Base-by-base conservation (phyloP, 2,329 filamentous ascomycete genomes). In the Bertia moriformis region DNA sequence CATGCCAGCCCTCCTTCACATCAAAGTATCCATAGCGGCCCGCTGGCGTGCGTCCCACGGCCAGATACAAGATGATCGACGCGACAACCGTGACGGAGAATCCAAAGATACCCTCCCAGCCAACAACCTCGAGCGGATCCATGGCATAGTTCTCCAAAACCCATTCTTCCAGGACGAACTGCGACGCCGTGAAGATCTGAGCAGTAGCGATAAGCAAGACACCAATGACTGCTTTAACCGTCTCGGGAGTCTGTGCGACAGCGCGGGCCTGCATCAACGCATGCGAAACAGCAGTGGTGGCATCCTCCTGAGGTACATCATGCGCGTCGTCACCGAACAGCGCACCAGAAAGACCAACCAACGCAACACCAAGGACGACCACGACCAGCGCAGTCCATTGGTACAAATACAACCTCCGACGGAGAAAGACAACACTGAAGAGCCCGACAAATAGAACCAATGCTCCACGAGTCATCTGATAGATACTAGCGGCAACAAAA, bases 391-490 rank as follows among this genome's bases (percentile, higher is more conserved):
- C 83, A 42, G 84, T 64, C 91, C 91, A 98, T 58, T 98, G 91
- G 65, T 89, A 95, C n/a, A 83, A 55, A 44, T 78, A 73, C 22
- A 98, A 68, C 48, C 75, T 80, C 37, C 86, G 75, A 50, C 76
- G 79, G 41, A 98, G 66, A 58, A 98, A 96, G 12, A 93, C 51
- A 19, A 98, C 88, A 52, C 87, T 94, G 62, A 98, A 95, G 0
- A 96, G 64, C 0, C 91, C 91, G 15, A 98, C 91, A 50, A 98
- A 98, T 4, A 98, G 69, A 3, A 98, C 89, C 32, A 98, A 69
- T 1, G 91, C 91, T 5, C 91, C 91, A 42, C 91, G 71, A 1
- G 89, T 96, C 91, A 98, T 98, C 62, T 98, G 91, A 61, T 95
- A 98, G 52, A 98, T 95, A 43, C 85, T 93, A 1, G 91, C 86